These are phyloP conservation scores for Allium fistulosum DNA, from an alignment of 106 monocot species.

Conservation along the genomic window DNA sequence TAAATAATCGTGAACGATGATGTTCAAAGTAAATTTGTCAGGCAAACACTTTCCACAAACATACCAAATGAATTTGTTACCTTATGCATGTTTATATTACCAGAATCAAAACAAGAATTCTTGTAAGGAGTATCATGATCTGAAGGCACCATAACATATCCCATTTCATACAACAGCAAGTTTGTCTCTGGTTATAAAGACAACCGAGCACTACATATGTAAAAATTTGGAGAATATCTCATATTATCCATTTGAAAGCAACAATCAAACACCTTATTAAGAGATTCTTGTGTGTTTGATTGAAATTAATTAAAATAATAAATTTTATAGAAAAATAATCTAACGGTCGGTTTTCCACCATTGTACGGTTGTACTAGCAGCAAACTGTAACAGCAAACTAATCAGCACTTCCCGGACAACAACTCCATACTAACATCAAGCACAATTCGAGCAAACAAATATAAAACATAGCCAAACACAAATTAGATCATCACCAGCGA, in stretches of 20 bases:
- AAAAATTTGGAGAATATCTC: slow-evolving; percentile 58
- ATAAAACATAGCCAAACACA: too few species aligned
- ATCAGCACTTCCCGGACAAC: too few species aligned
- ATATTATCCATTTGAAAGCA: slow-evolving; percentile 54
- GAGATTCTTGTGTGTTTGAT: slow-evolving; percentile 18
- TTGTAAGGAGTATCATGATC: slow-evolving; percentile 12
- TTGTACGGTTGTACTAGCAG: too few species aligned
- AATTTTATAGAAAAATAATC: too few species aligned
- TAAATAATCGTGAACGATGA: slow-evolving; percentile 71
- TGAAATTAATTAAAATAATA: too few species aligned
- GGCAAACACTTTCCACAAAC: slow-evolving; percentile 21
- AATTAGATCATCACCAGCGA: too few species aligned
- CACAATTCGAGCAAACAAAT: too few species aligned
- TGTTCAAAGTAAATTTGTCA: slow-evolving; percentile 75
- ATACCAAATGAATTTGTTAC: slow-evolving; percentile 15
- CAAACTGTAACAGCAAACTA: too few species aligned
- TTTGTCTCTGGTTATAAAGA: slow-evolving; percentile 68
- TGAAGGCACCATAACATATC: slow-evolving; percentile 30
- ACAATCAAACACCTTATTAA: slow-evolving; percentile 45
- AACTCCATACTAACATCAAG: too few species aligned
- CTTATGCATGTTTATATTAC: slow-evolving; percentile 14
- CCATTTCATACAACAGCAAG: slow-evolving; percentile 52
- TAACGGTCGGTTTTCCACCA: too few species aligned
- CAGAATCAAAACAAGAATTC: background rate
- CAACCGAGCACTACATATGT: slow-evolving; percentile 51